A percentile compares a stretch with the other conserved stretches of the same genome.
phyloP scores from a whole-genome alignment of 2,329 filamentous ascomycete species.

The Neonectria coccinea region DNA sequence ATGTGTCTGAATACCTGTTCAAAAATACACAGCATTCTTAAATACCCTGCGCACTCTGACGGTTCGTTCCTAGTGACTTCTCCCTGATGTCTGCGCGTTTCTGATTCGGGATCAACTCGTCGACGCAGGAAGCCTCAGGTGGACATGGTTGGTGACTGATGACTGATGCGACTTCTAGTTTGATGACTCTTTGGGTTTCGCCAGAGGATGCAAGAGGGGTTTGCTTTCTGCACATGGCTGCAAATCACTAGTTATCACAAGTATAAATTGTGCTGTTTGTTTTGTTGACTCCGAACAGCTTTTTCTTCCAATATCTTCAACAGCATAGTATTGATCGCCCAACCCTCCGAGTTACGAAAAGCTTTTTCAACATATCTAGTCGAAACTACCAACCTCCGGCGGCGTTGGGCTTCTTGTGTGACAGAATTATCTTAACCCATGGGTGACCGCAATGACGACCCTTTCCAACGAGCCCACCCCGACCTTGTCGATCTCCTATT shows the following conservation, averaged over 20 bases:
- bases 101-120: not conserved
- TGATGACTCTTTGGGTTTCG: not conserved
- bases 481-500: constrained; percentile 36
- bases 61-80: not conserved
- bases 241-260: not conserved
- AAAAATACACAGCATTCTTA: constrained; percentile 29
- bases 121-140: not conserved
- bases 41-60: not conserved
- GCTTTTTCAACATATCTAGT: not conserved
- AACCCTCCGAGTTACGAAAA: not conserved
- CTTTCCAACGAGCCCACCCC: constrained; percentile 37
- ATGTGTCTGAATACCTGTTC: constrained; percentile 36
- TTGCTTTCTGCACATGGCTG: not conserved
- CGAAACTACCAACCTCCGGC: not conserved
- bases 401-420: not conserved
- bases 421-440: not conserved
- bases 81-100: not conserved
- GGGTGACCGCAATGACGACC: constrained; percentile 15
- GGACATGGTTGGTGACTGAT: not conserved
- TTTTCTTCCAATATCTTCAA: not conserved
- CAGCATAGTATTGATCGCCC: not conserved
- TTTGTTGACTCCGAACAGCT: not conserved
- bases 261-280: not conserved
- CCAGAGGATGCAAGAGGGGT: not conserved
- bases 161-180: constrained; percentile 1